A percentile compares a stretch with the other conserved stretches of the same genome.
Conservation (phyloP, 1,284 basidiomycete species). For the Mycena sp. region DNA sequence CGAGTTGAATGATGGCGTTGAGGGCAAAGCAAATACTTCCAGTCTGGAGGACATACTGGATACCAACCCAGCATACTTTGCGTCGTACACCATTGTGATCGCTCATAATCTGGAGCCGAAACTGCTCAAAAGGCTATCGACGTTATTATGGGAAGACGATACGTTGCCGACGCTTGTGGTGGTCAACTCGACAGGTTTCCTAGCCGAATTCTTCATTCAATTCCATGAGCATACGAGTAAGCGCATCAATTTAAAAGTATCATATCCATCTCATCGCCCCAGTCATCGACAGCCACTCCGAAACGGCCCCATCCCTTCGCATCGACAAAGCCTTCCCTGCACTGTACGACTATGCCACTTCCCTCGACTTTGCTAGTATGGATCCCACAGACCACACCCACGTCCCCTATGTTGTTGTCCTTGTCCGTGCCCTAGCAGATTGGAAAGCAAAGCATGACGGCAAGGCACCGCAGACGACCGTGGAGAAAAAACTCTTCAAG, state of each 20-base stretch:
- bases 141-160: conserved; percentile 73
- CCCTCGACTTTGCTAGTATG: conserved; percentile 78
- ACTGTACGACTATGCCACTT: conserved; percentile 76
- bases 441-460: conserved; percentile 85
- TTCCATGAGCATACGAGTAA: conserved; percentile 86
- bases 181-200: conserved; percentile 86
- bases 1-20: conserved; percentile 91
- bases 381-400: conserved; percentile 90
- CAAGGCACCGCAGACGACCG: conserved; percentile 65
- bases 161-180: conserved; percentile 74
- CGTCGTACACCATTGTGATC: conserved; percentile 83
- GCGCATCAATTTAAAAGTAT: conserved; percentile 38
- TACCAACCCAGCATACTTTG: conserved; percentile 59
- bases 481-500: conserved; percentile 87
- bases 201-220: conserved; percentile 90
- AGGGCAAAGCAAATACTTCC: conserved; percentile 73
- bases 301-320: conserved; percentile 84
- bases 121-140: conserved; percentile 67
- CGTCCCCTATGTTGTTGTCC: conserved; percentile 87
- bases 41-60: conserved; percentile 67
- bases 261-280: conserved; percentile 19
- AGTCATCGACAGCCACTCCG: conserved; percentile 96
- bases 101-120: conserved; percentile 78
- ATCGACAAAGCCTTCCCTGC: conserved; percentile 91
- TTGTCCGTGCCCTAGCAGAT: conserved; percentile 82